These are phyloP conservation scores for Entomophthora muscae DNA, from an alignment of 371 early-diverging fungal genomes.

Conservation along the genomic window DNA sequence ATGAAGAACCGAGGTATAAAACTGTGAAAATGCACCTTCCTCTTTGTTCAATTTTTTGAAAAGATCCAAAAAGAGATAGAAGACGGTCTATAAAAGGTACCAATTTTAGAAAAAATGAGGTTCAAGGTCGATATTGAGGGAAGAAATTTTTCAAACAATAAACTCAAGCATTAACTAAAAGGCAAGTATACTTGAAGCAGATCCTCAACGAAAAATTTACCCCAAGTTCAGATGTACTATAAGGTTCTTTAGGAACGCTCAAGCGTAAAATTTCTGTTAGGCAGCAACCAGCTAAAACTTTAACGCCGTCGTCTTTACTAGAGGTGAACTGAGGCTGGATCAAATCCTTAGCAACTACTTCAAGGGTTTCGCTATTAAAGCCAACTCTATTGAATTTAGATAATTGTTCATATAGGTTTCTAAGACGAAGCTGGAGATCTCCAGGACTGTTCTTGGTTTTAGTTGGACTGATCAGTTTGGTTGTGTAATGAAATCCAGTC, in stretches of 20 bases:
- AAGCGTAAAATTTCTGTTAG: constrained; percentile 79
- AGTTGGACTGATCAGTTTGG: not conserved
- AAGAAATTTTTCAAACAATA: no score
- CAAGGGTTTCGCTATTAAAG: not conserved
- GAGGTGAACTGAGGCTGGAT: not conserved
- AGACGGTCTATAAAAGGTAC: constrained; percentile 2
- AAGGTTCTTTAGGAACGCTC: constrained; percentile 86
- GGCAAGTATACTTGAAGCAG: no score
- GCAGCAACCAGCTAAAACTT: constrained; percentile 64
- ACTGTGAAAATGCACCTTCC: not conserved
- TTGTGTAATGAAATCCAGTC: not conserved
- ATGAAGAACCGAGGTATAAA: not conserved
- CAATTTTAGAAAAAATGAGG: no score
- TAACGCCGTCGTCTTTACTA: constrained; percentile 26
- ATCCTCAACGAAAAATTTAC: no score
- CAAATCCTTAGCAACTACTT: not conserved
- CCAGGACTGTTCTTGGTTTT: not conserved
- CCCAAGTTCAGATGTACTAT: constrained; percentile 44
- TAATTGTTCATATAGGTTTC: not conserved
- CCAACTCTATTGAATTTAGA: not conserved
- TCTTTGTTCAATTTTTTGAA: not conserved
- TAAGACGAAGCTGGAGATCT: not conserved
- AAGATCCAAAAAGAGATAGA: constrained; percentile 2
- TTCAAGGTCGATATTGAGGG: no score
- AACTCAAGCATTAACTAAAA: no score